phyloP scores from a whole-genome alignment of 1,284 basidiomycete species.

The Malassezia japonica region DNA sequence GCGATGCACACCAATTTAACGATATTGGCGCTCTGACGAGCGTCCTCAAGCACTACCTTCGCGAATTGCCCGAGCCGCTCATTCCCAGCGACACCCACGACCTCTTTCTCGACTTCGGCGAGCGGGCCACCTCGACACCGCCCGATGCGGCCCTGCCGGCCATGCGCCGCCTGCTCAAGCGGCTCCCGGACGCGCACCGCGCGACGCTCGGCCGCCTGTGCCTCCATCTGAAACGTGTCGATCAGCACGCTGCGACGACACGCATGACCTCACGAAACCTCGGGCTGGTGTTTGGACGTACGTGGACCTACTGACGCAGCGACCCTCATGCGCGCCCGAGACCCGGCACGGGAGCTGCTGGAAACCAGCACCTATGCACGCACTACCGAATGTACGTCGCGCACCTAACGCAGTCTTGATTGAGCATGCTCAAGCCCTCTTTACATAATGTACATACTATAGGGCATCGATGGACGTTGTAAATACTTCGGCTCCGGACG shows the following conservation, averaged over 20 bases:
- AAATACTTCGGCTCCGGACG: constrained; percentile 1
- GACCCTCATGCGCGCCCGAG: constrained; percentile 3
- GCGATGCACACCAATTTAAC: constrained; percentile 80
- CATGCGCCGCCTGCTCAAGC: constrained; percentile 59
- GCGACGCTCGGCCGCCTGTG: constrained; percentile 72
- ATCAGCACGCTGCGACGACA: constrained; percentile 56
- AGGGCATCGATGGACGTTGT: background rate
- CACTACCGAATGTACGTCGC: constrained; percentile 3
- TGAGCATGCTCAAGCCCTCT: constrained; percentile 4
- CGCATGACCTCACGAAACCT: constrained; percentile 91
- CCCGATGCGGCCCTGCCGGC: constrained; percentile 13
- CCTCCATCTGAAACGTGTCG: constrained; percentile 63
- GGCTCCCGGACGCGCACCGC: constrained; percentile 77
- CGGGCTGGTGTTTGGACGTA: constrained; percentile 99
- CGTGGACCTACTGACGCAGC: constrained; percentile 49
- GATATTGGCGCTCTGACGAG: constrained; percentile 94
- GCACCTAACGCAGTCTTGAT: constrained; percentile 4
- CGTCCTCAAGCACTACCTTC: constrained; percentile 93
- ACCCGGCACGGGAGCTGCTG: constrained; percentile 11
- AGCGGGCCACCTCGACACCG: constrained; percentile 15
- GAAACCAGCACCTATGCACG: constrained; percentile 9
- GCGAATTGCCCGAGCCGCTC: constrained; percentile 76
- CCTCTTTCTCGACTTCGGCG: constrained; percentile 57
- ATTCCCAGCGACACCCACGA: constrained; percentile 85
- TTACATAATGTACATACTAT: constrained; percentile 4